phyloP scores from a whole-genome alignment of 176 grass and related monocot species.

The Poa pratensis region DNA sequence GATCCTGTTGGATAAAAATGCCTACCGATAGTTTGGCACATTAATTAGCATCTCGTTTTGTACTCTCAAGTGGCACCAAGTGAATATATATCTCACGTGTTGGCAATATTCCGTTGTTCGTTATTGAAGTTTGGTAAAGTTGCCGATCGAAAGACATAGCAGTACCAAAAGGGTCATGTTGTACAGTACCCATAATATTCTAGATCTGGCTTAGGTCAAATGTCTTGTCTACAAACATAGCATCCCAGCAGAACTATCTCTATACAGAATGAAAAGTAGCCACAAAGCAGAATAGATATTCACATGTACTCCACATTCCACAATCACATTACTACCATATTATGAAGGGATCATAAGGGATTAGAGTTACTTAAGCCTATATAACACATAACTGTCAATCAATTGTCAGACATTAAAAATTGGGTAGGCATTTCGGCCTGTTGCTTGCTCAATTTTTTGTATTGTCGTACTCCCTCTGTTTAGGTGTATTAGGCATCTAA shows the following conservation, averaged over 20 bases:
- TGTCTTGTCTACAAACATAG: conserved; percentile 48
- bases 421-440: too few species aligned
- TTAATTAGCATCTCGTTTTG: not conserved
- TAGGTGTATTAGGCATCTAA: too few species aligned
- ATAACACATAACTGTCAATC: too few species aligned
- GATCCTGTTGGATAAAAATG: not conserved
- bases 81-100: not conserved
- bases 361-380: too few species aligned
- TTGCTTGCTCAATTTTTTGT: too few species aligned
- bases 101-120: not conserved
- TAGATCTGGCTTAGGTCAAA: conserved; percentile 46
- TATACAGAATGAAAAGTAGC: not conserved
- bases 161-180: conserved; percentile 25
- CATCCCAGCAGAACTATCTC: conserved; percentile 2
- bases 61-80: not conserved
- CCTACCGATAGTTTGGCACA: not conserved
- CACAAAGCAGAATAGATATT: not conserved
- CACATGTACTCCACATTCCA: not conserved
- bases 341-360: not conserved
- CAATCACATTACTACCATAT: not conserved
- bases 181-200: conserved; percentile 40
- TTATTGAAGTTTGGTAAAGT: conserved; percentile 20
- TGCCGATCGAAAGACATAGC: not conserved
- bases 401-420: too few species aligned
- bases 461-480: too few species aligned